Conservation (phyloP, 2,329 filamentous ascomycete species). For the Penicillium sp. region DNA sequence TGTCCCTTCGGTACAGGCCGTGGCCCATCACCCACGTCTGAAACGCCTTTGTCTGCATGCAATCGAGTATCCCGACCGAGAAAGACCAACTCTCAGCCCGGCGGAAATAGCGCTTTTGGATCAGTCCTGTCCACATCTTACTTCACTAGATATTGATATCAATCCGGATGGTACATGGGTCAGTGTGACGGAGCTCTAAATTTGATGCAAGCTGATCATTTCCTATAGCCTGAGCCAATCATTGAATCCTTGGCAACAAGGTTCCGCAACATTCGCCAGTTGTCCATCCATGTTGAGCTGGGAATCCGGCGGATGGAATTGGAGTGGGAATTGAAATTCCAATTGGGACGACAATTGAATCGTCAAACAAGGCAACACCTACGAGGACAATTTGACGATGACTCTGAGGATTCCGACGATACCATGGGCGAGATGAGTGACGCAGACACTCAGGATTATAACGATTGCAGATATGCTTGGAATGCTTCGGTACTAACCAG, state of each 20-base stretch:
- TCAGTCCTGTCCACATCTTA: constrained; percentile 1
- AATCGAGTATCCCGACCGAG: not conserved
- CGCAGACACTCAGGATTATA: too few relatives aligned
- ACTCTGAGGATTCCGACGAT: not conserved
- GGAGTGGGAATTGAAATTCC: too few relatives aligned
- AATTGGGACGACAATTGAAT: too few relatives aligned
- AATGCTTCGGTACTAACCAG: not conserved
- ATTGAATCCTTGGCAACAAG: not conserved
- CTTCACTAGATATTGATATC: constrained; percentile 4
- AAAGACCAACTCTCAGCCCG: not conserved
- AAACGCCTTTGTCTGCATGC: constrained; percentile 7
- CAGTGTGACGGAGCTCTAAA: not conserved
- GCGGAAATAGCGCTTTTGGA: not conserved
- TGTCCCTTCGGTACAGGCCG: constrained; percentile 3
- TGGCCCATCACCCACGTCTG: constrained; percentile 2
- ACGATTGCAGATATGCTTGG: too few relatives aligned
- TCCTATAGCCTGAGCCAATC: not conserved
- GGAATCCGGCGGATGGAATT: not conserved
- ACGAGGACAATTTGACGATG: not conserved
- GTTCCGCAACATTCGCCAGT: constrained; percentile 1
- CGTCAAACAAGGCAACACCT: too few relatives aligned
- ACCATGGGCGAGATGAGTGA: not conserved
- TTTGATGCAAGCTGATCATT: not conserved
- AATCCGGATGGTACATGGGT: constrained; percentile 6
- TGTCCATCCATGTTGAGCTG: constrained; percentile 3